phyloP scores from a whole-genome alignment of 768 basidiomycete species.

The Paxillus ammoniavirescens region DNA sequence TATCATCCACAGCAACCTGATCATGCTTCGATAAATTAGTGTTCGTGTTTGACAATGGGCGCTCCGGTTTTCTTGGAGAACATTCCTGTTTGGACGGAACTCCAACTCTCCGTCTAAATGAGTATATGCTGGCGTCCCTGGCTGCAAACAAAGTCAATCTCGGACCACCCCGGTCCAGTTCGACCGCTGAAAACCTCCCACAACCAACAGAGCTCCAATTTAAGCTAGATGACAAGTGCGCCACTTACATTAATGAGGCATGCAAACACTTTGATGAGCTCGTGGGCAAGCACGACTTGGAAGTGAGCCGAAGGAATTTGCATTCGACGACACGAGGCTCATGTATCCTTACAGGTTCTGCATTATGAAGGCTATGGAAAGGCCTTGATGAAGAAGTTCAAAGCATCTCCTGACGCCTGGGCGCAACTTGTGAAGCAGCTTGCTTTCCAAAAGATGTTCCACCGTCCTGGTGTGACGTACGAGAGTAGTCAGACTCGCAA shows the following conservation, averaged over 20 bases:
- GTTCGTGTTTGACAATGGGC: conserved; percentile 92
- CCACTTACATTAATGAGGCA: conserved; percentile 53
- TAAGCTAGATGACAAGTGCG: conserved; percentile 54
- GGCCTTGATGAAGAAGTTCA: conserved; percentile 75
- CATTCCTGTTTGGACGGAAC: conserved; percentile 94
- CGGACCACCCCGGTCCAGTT: conserved; percentile 45
- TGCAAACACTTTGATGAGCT: conserved; percentile 72
- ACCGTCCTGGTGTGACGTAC: conserved; percentile 79
- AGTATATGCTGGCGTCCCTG: conserved; percentile 82
- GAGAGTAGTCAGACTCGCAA: conserved; percentile 94
- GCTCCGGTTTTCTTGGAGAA: conserved; percentile 89
- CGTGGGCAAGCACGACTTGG: conserved; percentile 76
- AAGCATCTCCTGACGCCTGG: conserved; percentile 91
- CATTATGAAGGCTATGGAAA: conserved; percentile 92
- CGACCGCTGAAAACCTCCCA: conserved; percentile 43
- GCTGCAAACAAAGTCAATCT: conserved; percentile 74
- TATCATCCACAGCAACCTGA: not conserved
- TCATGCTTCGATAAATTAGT: conserved; percentile 45
- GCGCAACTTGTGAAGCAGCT: conserved; percentile 95
- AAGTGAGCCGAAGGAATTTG: conserved; percentile 40
- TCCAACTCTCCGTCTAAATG: conserved; percentile 92
- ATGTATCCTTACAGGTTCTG: conserved; percentile 49
- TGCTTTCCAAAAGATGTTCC: conserved; percentile 85
- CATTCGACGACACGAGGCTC: conserved; percentile 1
- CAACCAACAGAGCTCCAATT: conserved; percentile 70